Percentiles rank a stretch among this genome's conserved stretches.
Evolutionary conservation across 306 rosid species (phyloP).

Genomic region (Echinosophora koreensis): DNA sequence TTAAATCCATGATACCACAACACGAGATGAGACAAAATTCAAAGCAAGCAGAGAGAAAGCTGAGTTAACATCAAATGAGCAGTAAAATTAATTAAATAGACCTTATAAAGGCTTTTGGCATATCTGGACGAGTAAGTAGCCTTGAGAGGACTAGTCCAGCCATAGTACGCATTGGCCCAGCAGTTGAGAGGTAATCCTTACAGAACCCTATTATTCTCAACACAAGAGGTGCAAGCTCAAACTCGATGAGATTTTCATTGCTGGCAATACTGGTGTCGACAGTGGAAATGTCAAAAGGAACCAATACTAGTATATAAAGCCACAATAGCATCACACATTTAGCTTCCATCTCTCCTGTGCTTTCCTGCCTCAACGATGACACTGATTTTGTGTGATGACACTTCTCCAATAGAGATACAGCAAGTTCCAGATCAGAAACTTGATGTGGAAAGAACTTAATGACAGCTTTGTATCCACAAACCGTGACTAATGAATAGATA

Average conservation of each 20-base stretch:
- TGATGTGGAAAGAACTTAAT: conserved; percentile 93
- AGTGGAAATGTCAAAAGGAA: conserved; percentile 92
- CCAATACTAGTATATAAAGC: conserved; percentile 91
- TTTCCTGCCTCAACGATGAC: conserved; percentile 76
- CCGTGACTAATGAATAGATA: conserved; percentile 76
- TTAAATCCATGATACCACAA: background rate
- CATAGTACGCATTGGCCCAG: conserved; percentile 91
- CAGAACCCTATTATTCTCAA: conserved; percentile 82
- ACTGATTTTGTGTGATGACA: conserved; percentile 67
- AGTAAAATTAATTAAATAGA: conserved; percentile 34
- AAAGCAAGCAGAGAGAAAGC: conserved; percentile 22
- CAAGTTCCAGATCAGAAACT: conserved; percentile 96
- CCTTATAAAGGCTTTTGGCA: conserved; percentile 92
- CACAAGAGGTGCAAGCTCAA: conserved; percentile 80
- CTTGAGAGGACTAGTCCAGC: conserved; percentile 86
- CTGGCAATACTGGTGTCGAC: conserved; percentile 83
- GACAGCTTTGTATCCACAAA: conserved; percentile 92
- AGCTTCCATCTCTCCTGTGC: conserved; percentile 96
- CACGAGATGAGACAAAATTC: conserved; percentile 31
- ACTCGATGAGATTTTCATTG: conserved; percentile 55
- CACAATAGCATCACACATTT: conserved; percentile 91
- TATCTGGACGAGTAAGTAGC: conserved; percentile 96
- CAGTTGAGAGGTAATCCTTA: conserved; percentile 85
- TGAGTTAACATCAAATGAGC: conserved; percentile 33
- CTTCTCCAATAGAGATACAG: conserved; percentile 84